These are phyloP conservation scores for Cryptococcus jaspeensis DNA, from an alignment of 1,284 basidiomycete species.

Conservation along the genomic window DNA sequence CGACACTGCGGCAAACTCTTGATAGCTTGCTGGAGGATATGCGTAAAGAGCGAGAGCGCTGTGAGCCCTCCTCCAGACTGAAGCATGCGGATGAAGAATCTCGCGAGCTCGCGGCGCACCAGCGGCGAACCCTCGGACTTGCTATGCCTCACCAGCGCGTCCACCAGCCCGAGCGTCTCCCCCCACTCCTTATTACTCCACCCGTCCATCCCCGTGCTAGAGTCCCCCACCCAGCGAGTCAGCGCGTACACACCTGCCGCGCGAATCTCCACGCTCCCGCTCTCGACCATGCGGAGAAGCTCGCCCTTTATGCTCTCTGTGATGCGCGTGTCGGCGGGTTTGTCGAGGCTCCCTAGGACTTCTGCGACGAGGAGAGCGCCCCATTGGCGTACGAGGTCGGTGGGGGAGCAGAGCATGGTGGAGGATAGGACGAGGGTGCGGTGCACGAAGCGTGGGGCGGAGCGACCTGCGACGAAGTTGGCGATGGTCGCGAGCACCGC, in stretches of 20 bases:
- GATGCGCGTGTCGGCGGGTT: slow-evolving; percentile 4
- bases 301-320: slow-evolving; percentile 6
- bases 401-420: slow-evolving; percentile 22
- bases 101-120: slow-evolving; percentile 32
- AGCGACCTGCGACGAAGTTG: slow-evolving; percentile 20
- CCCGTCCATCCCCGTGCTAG: background rate
- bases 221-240: slow-evolving; percentile 18
- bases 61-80: slow-evolving; percentile 20
- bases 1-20: background rate
- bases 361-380: slow-evolving; percentile 36
- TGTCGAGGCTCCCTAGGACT: slow-evolving; percentile 19
- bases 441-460: slow-evolving; percentile 20
- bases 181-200: background rate
- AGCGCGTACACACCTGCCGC: slow-evolving; percentile 35
- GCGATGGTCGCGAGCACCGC: slow-evolving; percentile 33
- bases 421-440: slow-evolving; percentile 18
- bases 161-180: slow-evolving; percentile 8
- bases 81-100: slow-evolving; percentile 20
- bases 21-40: slow-evolving; percentile 13
- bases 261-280: slow-evolving; percentile 26
- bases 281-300: slow-evolving; percentile 8
- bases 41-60: slow-evolving; percentile 17
- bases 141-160: slow-evolving; percentile 12
- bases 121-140: slow-evolving; percentile 28
- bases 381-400: slow-evolving; percentile 32